A percentile compares a stretch with the other conserved stretches of the same genome.
Conservation (phyloP, 805 yeast species). For the Nakazawaea siamensis region DNA sequence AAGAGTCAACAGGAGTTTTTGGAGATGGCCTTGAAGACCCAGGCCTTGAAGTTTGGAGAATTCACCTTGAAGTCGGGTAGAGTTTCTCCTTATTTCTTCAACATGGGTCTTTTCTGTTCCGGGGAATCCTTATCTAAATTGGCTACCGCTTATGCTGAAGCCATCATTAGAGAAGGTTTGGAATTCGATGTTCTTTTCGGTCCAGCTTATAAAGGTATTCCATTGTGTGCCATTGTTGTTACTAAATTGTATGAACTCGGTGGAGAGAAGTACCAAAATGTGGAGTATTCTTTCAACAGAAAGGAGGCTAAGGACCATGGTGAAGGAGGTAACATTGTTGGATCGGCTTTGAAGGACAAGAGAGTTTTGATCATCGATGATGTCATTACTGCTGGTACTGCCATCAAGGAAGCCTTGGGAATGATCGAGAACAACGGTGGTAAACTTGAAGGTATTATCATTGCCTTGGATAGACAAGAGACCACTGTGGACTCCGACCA, state of each 20-base stretch:
- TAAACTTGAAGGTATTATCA: conserved; percentile 70
- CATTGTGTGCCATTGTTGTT: conserved; percentile 87
- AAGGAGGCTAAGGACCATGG: conserved; percentile 97
- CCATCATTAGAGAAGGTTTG: conserved; percentile 73
- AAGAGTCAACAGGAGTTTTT: conserved; percentile 55
- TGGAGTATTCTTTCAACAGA: conserved; percentile 92
- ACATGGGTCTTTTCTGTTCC: conserved; percentile 81
- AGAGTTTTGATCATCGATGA: conserved; percentile 85
- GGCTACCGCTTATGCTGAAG: conserved; percentile 83
- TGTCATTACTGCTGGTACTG: conserved; percentile 98
- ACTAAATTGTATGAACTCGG: conserved; percentile 89
- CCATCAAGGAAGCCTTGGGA: conserved; percentile 86
- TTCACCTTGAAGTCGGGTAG: conserved; percentile 92
- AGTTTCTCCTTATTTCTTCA: conserved; percentile 92
- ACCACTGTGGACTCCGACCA: conserved; percentile 56
- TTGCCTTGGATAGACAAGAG: conserved; percentile 95
- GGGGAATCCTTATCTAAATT: conserved; percentile 73
- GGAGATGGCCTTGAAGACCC: conserved; percentile 71
- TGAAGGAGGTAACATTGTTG: conserved; percentile 94
- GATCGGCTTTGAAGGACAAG: conserved; percentile 65
- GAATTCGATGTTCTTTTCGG: conserved; percentile 91
- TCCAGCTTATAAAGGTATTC: conserved; percentile 97
- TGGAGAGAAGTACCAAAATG: conserved; percentile 61
- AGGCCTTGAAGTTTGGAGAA: conserved; percentile 80
- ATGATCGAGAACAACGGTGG: conserved; percentile 70